Evolutionary conservation across 179 eudicot genomes (phyloP), one percentile per base, ranked within the genome.

Genomic region (Silene coronaria): DNA sequence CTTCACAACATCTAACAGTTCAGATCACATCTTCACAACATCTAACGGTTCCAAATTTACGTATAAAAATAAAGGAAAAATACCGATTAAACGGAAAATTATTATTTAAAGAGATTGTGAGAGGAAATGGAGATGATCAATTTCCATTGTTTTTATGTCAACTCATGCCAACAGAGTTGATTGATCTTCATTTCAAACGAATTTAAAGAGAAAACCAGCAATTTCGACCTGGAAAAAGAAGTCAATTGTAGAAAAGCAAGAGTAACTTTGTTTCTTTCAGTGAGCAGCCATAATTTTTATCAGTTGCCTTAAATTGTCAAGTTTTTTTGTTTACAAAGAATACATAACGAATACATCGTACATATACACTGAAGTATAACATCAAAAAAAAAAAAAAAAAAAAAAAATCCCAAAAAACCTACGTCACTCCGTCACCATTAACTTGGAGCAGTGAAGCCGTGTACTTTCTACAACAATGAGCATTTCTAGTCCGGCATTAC

Each of bases 281-380:
- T 42, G 68, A 75, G 27, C 78, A 65, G 26, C 72, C 22, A 38
- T 28, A 28, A 53, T 19, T 67, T 42, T 75, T 75, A 75, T 75
- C 78, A 66, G 51, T 42, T 59, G 26, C 65, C 51, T 62, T 32
- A n/a, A 60, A 74, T 24, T 53, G 65, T 73, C 75, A 59, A 75
- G 81, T 72, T 30, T 68, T 74, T 68, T 34, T 24, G 74, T 67
- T 69, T 62, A 27, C 32, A 58, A 79, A 75, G 82, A 80, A 80
- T 75, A 75, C 82, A 80, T 48, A 63, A 70, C 79, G 64, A 80
- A 70, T 80, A 70, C 75, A 80, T 80, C 76, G 65, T 75, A 80
- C 79, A 80, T 80, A 80, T 80, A 70, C 82, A 75, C 76, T 73
- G 72, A 80, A 46, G 75, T 75, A 80, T 51, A 68, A 69, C 75